Conservation (phyloP, 805 yeast species). For the Kluyveromyces nonfermentans region DNA sequence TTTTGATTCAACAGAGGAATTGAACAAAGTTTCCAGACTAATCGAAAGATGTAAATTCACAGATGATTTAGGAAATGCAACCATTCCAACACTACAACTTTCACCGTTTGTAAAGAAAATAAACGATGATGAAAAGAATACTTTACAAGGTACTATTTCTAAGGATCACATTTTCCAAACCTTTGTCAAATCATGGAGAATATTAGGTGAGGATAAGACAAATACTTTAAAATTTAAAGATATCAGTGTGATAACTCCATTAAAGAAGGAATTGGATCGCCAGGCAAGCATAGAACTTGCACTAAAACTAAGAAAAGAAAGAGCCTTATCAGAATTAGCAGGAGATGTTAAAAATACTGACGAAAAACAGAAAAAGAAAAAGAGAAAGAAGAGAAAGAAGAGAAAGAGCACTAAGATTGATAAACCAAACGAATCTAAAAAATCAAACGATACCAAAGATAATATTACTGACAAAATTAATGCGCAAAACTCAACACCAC, state of each 20-base stretch:
- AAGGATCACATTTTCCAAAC: slow-evolving; percentile 24
- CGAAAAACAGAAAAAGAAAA: slow-evolving; percentile 11
- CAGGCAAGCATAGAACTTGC: slow-evolving; percentile 13
- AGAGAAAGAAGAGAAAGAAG: slow-evolving; percentile 15
- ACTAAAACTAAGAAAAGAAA: slow-evolving; percentile 15
- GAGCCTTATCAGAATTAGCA: slow-evolving; percentile 21
- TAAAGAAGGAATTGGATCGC: slow-evolving; percentile 20
- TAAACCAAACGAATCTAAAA: slow-evolving; percentile 1
- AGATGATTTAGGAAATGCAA: slow-evolving; percentile 22
- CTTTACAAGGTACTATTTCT: slow-evolving; percentile 26
- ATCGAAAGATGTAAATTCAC: slow-evolving; percentile 26
- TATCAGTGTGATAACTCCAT: slow-evolving; percentile 20
- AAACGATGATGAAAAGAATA: slow-evolving; percentile 7
- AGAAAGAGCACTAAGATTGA: slow-evolving; percentile 6
- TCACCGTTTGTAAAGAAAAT: slow-evolving; percentile 19
- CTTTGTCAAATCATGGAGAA: slow-evolving; percentile 23
- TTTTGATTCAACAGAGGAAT: slow-evolving; percentile 25
- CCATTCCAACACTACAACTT: slow-evolving; percentile 11
- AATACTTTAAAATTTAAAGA: slow-evolving; percentile 17
- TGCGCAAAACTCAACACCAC: too few relatives aligned
- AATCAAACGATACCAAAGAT: background rate
- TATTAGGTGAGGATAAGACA: slow-evolving; percentile 13
- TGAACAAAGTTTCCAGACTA: slow-evolving; percentile 26
- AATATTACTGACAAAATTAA: slow-evolving; percentile 3
- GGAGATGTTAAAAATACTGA: slow-evolving; percentile 10